Evolutionary conservation across 768 basidiomycete species (phyloP), one percentile per base, ranked within the genome.

Genomic region (Tephrocybe rancida): DNA sequence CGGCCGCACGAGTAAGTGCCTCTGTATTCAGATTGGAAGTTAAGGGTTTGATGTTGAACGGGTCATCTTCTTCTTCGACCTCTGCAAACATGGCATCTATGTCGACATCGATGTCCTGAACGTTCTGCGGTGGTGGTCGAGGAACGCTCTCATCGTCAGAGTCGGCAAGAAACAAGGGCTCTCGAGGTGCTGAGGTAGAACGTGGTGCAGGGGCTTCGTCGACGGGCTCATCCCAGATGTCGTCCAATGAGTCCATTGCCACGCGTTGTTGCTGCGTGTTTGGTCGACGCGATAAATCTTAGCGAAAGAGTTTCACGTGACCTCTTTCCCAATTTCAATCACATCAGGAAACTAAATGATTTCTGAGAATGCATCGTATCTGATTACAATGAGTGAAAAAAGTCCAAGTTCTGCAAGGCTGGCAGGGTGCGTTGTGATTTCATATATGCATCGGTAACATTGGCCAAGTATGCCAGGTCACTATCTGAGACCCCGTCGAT

Each of bases 221-320:
- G 56, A 76, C 62, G 32, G 81, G 78, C 21, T 76, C 78, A 59
- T 87, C 78, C 83, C 83, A 87, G 65, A 88, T 87, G 59, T 77
- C 73, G 58, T 80, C 79, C 66, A 85, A 64, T 34, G 78, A 64
- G 64, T 64, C 58, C 73, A 74, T 75, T 34, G 45, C 42, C 66
- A 67, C 76, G 78, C 74, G 77, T 76, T 77, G 64, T 78, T 76
- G 64, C 56, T 50, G 11, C 41, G 26, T 77, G 51, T 77, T 77
- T 74, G 63, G 44, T 25, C 54, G 50, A 68, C 70, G 62, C 67
- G 68, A 52, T 55, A 48, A 47, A 46, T 52, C 26, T 42, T 27
- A n/a, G 29, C 42, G 45, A 44, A 37, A 14, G 2, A 21, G 16
- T n/a, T 18, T 1, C 55, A 61, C 46, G 57, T 58, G 53, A 57